Percentiles rank a stretch among this genome's conserved stretches.
These are phyloP conservation scores for Rhynchospora tenuis DNA, from an alignment of 176 grass and related monocot genomes.

Conservation along the genomic window DNA sequence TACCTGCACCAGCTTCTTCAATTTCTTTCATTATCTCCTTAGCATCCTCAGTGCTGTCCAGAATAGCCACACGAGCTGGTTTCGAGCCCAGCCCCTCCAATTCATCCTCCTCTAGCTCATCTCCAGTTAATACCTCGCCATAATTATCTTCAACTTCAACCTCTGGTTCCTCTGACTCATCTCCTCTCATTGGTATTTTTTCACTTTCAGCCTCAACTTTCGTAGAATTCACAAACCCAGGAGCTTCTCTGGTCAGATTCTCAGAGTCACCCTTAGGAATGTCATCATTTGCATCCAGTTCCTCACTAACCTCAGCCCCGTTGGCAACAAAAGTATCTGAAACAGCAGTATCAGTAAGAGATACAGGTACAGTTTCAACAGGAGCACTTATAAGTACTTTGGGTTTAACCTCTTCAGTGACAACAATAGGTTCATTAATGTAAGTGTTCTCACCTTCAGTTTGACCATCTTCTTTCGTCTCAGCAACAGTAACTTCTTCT, in stretches of 20 bases:
- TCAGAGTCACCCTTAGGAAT: slow-evolving; percentile 7
- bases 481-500: slow-evolving; percentile 13
- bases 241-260: neutral
- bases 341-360: slow-evolving; percentile 10
- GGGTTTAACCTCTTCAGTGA: slow-evolving; percentile 24
- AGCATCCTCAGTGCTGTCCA: slow-evolving; percentile 40
- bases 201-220: slow-evolving; percentile 4
- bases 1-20: slow-evolving; percentile 39
- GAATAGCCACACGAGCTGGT: slow-evolving; percentile 48
- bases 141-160: slow-evolving; percentile 17
- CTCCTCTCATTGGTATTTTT: slow-evolving; percentile 4
- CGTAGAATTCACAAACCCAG: neutral
- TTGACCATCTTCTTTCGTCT: slow-evolving; percentile 21
- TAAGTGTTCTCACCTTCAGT: neutral
- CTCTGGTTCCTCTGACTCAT: slow-evolving; percentile 19
- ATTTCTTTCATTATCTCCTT: slow-evolving; percentile 62
- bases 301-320: slow-evolving; percentile 15
- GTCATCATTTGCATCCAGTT: slow-evolving; percentile 9
- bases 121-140: slow-evolving; percentile 16
- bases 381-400: slow-evolving; percentile 25
- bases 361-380: slow-evolving; percentile 22
- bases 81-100: slow-evolving; percentile 31
- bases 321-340: slow-evolving; percentile 1
- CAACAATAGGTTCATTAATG: neutral
- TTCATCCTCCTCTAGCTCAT: slow-evolving; percentile 46